A percentile compares a stretch with the other conserved stretches of the same genome.
Conservation (phyloP, 2,329 filamentous ascomycete genomes). For the Decorospora gaudefroyi region DNA sequence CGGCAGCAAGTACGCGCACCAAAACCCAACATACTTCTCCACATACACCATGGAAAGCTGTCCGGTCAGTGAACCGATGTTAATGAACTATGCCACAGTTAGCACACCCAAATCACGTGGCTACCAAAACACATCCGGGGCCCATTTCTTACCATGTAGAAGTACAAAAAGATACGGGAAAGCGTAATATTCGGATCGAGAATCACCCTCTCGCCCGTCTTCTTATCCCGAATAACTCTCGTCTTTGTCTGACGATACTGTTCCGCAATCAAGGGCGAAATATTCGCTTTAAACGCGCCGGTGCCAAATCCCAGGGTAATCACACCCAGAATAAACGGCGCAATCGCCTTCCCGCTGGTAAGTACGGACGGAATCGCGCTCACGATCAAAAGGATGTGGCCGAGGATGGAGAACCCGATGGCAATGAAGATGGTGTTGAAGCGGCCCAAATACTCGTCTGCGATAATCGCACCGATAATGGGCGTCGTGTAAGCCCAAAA, state of each 20-base stretch:
- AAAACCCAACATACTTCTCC: conserved; percentile 77
- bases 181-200: conserved; percentile 71
- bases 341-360: conserved; percentile 52
- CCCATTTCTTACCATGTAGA: conserved; percentile 53
- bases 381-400: conserved; percentile 59
- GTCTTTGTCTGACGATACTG: conserved; percentile 66
- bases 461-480: conserved; percentile 60
- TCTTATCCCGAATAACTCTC: conserved; percentile 58
- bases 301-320: conserved; percentile 54
- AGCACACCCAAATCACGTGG: too few relatives aligned
- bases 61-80: conserved; percentile 68
- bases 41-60: conserved; percentile 73
- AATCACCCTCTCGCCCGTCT: conserved; percentile 68
- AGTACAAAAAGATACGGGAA: conserved; percentile 61
- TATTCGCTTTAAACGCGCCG: conserved; percentile 54
- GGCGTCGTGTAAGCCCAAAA: conserved; percentile 51
- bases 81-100: conserved; percentile 48
- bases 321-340: conserved; percentile 57
- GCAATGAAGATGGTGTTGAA: conserved; percentile 64
- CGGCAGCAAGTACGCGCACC: conserved; percentile 70
- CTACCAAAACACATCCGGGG: not conserved
- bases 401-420: conserved; percentile 55
- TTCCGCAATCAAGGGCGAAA: conserved; percentile 69
- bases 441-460: conserved; percentile 63
- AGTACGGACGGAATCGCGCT: conserved; percentile 58